Evolutionary conservation across 495 filamentous ascomycete species (phyloP), one percentile per base, ranked within the genome.

Genomic region (Corynascus novoguineensis): DNA sequence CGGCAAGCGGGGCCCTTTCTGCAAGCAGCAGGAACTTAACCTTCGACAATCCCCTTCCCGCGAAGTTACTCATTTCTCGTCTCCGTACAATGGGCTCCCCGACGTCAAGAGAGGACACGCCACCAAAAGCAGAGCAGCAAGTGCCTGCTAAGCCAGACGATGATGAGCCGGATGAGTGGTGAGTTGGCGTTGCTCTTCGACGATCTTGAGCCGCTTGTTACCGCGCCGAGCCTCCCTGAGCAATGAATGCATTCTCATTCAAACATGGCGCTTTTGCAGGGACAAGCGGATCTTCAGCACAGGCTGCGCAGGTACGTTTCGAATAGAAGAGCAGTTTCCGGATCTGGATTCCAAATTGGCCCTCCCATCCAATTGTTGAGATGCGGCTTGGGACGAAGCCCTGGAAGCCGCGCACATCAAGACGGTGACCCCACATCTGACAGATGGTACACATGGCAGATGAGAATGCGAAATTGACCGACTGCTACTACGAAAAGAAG

Each of bases 251-350:
- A 3, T 17, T 52, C 60, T 64, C 41, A 63, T 49, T 45, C 44
- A 51, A n/a, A 27, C 54, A 38, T 28, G 41, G 31, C 27, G 50
- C 49, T 29, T 55, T 38, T 58, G 60, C 63, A 79, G 76, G 76
- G 90, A 98, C 76, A 92, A 97, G 81, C 82, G 93, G 64, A 98
- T 98, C 66, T 93, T 89, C 75, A 96, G 90, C 72, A 97, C 93
- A 5, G 93, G 93, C 28, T 98, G 93, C 63, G 81, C 92, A 69
- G 81, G 93, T 96, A 74, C 27, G 55, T 24, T 27, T 19, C 44
- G 56, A 0, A 35, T 15, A 22, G 28, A 11, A 32, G 11, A 44
- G 38, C 4, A 41, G 15, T 8, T 17, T n/a, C 12, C 17, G 37
- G 15, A 15, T 15, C n/a, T 5, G 17, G 31, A 38, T 0, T 22